Percentiles rank a stretch among this genome's conserved stretches.
Conservation (phyloP, 345 rosid species). For the Sonneratia alba region DNA sequence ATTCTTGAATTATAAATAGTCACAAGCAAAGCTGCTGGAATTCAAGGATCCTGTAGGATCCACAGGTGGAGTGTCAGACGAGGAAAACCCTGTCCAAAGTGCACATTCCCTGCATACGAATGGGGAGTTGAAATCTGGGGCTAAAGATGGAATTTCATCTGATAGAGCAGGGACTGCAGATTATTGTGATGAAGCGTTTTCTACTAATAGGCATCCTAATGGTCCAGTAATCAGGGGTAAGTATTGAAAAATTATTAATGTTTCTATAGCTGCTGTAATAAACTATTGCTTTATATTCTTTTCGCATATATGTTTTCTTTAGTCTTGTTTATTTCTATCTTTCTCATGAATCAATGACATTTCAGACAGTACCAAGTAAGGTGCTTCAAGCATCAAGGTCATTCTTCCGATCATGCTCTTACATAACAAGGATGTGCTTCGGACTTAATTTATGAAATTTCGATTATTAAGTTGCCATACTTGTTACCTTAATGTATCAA, state of each 20-base stretch:
- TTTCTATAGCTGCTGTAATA: not conserved
- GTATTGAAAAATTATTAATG: constrained; percentile 12
- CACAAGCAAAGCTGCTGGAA: constrained; percentile 11
- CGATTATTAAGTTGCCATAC: too few species aligned
- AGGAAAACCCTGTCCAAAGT: constrained; percentile 6
- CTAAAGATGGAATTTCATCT: constrained; percentile 23
- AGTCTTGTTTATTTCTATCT: not conserved
- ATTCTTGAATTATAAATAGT: not conserved
- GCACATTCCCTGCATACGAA: constrained; percentile 10
- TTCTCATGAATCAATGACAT: not conserved
- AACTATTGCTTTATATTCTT: not conserved
- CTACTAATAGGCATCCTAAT: constrained; percentile 21
- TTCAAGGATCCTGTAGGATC: constrained; percentile 14
- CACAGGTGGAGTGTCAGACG: constrained; percentile 4
- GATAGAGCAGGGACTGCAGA: constrained; percentile 20
- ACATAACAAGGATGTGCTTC: not conserved
- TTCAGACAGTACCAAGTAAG: not conserved
- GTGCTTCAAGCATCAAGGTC: not conserved
- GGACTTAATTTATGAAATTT: not conserved
- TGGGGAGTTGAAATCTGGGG: constrained; percentile 13
- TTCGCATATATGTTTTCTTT: not conserved
- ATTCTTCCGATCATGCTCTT: not conserved
- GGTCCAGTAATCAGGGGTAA: constrained; percentile 51
- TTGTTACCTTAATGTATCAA: too few species aligned
- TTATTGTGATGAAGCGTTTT: constrained; percentile 35